Evolutionary conservation across 2,329 filamentous ascomycete genomes (phyloP), one percentile per base, ranked within the genome.

Genomic region (Beauveria asiatica): DNA sequence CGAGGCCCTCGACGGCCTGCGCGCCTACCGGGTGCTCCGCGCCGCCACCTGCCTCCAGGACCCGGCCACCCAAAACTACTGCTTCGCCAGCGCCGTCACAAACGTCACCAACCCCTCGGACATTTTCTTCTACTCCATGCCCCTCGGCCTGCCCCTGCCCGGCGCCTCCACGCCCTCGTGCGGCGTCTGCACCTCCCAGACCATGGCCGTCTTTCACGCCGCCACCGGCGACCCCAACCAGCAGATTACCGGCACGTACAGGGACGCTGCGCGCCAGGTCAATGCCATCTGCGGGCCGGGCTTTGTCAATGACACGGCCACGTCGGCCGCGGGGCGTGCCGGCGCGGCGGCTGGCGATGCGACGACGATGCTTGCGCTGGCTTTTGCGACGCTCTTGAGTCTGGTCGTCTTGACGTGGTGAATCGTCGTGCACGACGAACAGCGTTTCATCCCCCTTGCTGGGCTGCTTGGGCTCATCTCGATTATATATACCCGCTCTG

Each of bases 81-180:
- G 84, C 76, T 97, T 91, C 72, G 89, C 89, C 65, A 87, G 90
- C 66, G 91, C 93, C 54, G 85, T 92, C 62, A 91, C 89, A 52
- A 96, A 96, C 73, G 71, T 76, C 6, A 82, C 83, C 23, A 87
- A 83, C 9, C 79, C 88, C 0, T 83, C 85, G 37, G 88, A 94
- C 70, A 82, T 84, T 39, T 93, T 92, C 69, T 81, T 94, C 41
- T 99, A 97, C 75, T 93, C 88, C 68, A 78, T 97, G 3, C 90
- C 92, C 0, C 80, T 96, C 59, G 94, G 94, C 62, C 80, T 86
- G 45, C 73, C 79, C 0, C 76, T 97, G 13, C 89, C 90, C 0
- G 79, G 77, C 16, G 81, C 81, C 23, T 83, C 86, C 27, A 78
- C 80, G n/a, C 90, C 92, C 1, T 84, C 81, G 1, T 99, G 94